Evolutionary conservation across 345 rosid genomes (phyloP), one percentile per base, ranked within the genome.

Genomic region (Nasturtium officinale): DNA sequence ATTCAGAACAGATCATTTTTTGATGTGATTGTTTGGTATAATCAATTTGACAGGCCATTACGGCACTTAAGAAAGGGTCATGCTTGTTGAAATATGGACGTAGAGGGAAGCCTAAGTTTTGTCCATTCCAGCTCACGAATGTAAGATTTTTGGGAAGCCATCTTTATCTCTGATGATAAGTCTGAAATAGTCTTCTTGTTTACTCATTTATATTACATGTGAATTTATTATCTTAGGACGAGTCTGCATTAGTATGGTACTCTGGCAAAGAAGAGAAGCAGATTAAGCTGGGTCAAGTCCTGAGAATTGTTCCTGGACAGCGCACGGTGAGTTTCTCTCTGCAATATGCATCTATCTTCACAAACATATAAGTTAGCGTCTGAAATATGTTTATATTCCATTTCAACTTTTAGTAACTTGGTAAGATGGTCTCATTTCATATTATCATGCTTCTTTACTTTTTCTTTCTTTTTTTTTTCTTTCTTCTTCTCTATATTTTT

Each of bases 101-200:
- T 12, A 83, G 87, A 69, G 98, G 98, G 81, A 92, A 89, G 77
- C 97, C 96, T 0, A 91, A 89, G 72, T 87, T 91, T 78, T 91
- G 92, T 80, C 97, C 94, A 11, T 92, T 89, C 85, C 82, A 83
- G 54, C 91, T 92, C 53, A 79, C 96, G 55, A 87, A 75, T 82
- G 98, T 89, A 85, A 82, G 87, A 33, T 47, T 61, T 10, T 58
- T 77, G 5, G 21, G 33, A 65, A n/a, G 1, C 2, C 16, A 45
- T 12, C 7, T 12, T 5, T 51, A 15, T 50, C 33, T 69, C 74
- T 56, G 13, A 3, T 1, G 9, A 23, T 32, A 12, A 30, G 17
- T 73, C 28, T 43, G 26, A 20, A 56, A 11, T 35, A 38, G 26
- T 61, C 20, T 71, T 69, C 13, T 56, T 37, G 26, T 16, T 57